Conservation (phyloP, 805 yeast genomes). For the Starmerella scarabaei region DNA sequence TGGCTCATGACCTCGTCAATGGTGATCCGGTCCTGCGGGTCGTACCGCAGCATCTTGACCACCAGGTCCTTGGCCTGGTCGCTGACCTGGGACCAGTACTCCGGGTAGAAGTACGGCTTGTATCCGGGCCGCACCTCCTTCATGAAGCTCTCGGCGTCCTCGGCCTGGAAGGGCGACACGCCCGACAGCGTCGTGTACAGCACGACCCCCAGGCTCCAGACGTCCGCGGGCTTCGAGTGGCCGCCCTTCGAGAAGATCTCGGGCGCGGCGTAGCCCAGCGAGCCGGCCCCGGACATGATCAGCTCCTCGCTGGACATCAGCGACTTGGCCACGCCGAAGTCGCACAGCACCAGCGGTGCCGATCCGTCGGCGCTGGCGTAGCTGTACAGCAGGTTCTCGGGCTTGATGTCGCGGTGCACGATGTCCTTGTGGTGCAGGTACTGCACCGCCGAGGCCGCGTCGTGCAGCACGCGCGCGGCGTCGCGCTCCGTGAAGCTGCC, state of each 20-base stretch:
- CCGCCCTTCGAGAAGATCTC: slow-evolving; percentile 73
- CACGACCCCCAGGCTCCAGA: slow-evolving; percentile 92
- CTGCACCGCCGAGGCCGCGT: slow-evolving; percentile 61
- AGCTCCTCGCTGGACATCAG: slow-evolving; percentile 47
- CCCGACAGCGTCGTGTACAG: slow-evolving; percentile 85
- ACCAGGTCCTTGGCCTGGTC: slow-evolving; percentile 73
- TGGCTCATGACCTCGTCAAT: slow-evolving; percentile 73
- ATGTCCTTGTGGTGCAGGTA: slow-evolving; percentile 66
- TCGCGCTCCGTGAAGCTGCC: slow-evolving; percentile 84
- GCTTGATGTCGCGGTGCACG: slow-evolving; percentile 90
- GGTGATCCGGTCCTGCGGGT: slow-evolving; percentile 66
- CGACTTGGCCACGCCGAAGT: slow-evolving; percentile 87
- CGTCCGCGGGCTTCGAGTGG: slow-evolving; percentile 90
- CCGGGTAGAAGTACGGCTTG: slow-evolving; percentile 74
- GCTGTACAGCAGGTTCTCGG: slow-evolving; percentile 71
- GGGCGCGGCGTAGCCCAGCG: slow-evolving; percentile 95
- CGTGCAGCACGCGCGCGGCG: slow-evolving; percentile 62
- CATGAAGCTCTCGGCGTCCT: slow-evolving; percentile 65
- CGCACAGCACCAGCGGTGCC: slow-evolving; percentile 76
- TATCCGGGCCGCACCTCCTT: slow-evolving; percentile 61
- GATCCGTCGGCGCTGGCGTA: slow-evolving; percentile 40
- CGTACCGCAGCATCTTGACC: slow-evolving; percentile 50
- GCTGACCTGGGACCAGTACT: slow-evolving; percentile 75
- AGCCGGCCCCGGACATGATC: slow-evolving; percentile 68
- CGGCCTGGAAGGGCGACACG: slow-evolving; percentile 81